Evolutionary conservation across 2,329 filamentous ascomycete genomes (phyloP), one percentile per base, ranked within the genome.

Genomic region (Fusarium proliferatum): DNA sequence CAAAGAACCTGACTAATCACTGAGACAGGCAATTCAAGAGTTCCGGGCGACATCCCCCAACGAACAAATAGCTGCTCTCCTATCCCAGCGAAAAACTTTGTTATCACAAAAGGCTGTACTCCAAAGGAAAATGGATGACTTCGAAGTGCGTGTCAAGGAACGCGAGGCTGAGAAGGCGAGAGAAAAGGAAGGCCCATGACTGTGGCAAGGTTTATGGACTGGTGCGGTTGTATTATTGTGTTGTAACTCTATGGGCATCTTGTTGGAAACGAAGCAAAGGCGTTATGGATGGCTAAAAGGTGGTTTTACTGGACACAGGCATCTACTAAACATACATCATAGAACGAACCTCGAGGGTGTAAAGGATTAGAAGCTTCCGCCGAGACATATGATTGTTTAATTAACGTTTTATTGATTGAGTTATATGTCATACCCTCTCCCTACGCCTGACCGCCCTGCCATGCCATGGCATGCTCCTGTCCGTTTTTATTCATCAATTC

Each of bases 61-160:
- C 42, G 85, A 87, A 34, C 85, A 87, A 70, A 85, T 88, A 67
- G 79, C 80, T 55, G 80, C 81, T 19, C 82, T 88, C 55, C 81
- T 87, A 71, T 79, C 78, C 28, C 86, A 85, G 62, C 84, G 82
- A 67, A 76, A 79, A 34, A 76, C 78, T 26, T 77, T 88, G 41
- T 61, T 85, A 36, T 77, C 78, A 9, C 82, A 86, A 71, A 82
- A 79, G 53, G 78, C 76, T 6, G 80, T 80, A 10, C 74, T 87
- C 43, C 83, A 87, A 75, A 77, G 77, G 42, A 87, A 87, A 70
- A 78, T 87, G 5, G 79, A 80, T 45, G 76, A 80, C 7, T 81
- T 87, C 60, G 79, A 82, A 39, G 80, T 81, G 34, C 80, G 82
- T 33, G 82, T 86, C 9, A 76, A 75, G 61, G 83, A 84, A 60